These are phyloP conservation scores for Pleurotus sapidus DNA, from an alignment of 768 basidiomycete genomes.

Conservation along the genomic window DNA sequence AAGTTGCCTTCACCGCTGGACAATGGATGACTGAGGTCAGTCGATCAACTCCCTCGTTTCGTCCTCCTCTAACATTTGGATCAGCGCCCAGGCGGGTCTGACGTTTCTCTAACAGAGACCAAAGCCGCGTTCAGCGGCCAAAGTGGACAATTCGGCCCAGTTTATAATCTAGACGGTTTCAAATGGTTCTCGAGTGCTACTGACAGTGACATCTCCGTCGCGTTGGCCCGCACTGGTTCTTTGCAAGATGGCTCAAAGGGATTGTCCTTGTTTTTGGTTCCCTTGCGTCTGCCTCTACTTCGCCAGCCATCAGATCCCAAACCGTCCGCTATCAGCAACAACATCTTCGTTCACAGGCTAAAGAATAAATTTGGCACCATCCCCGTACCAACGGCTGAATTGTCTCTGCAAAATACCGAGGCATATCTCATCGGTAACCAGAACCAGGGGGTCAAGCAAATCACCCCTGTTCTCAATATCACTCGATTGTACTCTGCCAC, in stretches of 20 bases:
- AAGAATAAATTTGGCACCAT: conserved; percentile 82
- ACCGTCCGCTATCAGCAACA: conserved; percentile 54
- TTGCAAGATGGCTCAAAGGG: conserved; percentile 53
- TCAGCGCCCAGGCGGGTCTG: conserved; percentile 71
- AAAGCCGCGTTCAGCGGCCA: conserved; percentile 39
- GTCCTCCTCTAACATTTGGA: conserved; percentile 29
- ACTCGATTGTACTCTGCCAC: conserved; percentile 69
- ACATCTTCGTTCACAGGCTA: conserved; percentile 66
- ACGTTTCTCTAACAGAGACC: conserved; percentile 74
- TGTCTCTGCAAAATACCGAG: conserved; percentile 54
- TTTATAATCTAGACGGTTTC: conserved; percentile 63
- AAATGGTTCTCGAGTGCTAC: conserved; percentile 88
- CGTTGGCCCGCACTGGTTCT: conserved; percentile 69
- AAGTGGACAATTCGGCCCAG: conserved; percentile 38
- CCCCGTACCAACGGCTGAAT: conserved; percentile 72
- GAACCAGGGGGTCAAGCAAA: conserved; percentile 62
- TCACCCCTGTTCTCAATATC: conserved; percentile 73
- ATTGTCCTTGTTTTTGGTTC: conserved; percentile 74
- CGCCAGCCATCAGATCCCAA: conserved; percentile 34
- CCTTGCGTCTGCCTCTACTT: conserved; percentile 56
- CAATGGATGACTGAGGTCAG: conserved; percentile 84
- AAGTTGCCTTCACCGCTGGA: conserved; percentile 63
- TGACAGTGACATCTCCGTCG: conserved; percentile 69
- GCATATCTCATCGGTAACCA: conserved; percentile 61
- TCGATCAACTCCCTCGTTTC: conserved; percentile 21